Evolutionary conservation across 2,329 filamentous ascomycete genomes (phyloP), one percentile per base, ranked within the genome.

Genomic region (Botryotinia narcissicola): DNA sequence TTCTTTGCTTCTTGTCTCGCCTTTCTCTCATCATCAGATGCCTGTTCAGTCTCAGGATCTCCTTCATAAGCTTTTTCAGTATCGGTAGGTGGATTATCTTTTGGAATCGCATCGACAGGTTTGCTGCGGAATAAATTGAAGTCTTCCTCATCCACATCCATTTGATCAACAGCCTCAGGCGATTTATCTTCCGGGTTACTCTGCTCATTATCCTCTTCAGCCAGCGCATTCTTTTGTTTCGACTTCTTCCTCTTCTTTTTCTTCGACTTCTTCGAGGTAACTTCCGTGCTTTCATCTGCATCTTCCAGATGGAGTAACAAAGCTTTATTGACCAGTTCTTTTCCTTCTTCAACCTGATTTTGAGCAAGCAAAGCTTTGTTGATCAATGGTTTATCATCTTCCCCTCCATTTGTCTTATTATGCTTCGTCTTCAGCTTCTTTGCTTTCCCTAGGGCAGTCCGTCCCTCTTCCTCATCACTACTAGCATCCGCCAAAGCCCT

Each of bases 391-490:
- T 68, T 69, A 22, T 69, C 63, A 37, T 54, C 66, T 0, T 70
- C 59, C 16, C 25, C 42, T n/a, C 35, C 59, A 46, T 42, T 63
- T 37, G 25, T 29, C 29, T 18, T 70, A 29, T n/a, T 60, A 6
- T 70, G 72, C 32, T 42, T 70, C 44, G 68, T 75, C 60, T 79
- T 80, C 59, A 76, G 44, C 63, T 81, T 81, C 78, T 81, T 81
- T 54, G 79, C 78, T 61, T 77, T 80, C 46, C 81, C 80, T 44
- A 81, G 60, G n/a, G 75, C 75, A 70, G 81, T 81, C 63, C 81
- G 76, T 3, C 81, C 80, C 67, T 78, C 79, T 35, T 82, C 81
- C 46, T 82, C 81, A 74, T 82, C 81, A 68, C 81, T 82, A 57
- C 78, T 80, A 54, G 81, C 79, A 37, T 75, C 76, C 59, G 63